Evolutionary conservation across 371 early-diverging fungal genomes (phyloP).

Genomic region (Haplosporangium sp.): DNA sequence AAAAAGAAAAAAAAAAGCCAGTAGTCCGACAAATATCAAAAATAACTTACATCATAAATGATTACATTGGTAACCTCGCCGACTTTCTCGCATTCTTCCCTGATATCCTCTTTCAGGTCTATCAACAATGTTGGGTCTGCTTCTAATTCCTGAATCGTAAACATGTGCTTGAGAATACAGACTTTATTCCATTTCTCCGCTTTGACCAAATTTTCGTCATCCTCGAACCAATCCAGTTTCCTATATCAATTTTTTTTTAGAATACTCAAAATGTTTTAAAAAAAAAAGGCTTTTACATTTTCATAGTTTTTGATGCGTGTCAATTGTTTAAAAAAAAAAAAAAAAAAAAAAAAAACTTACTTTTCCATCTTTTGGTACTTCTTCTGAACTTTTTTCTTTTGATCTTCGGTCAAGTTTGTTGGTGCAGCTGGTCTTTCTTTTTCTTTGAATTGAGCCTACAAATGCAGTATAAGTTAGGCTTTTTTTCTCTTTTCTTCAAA

Average conservation of each 20-base stretch:
- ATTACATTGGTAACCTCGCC: conserved; percentile 94
- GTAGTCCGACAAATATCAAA: too few relatives aligned
- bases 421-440: conserved; percentile 55
- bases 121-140: conserved; percentile 87
- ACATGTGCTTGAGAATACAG: conserved; percentile 95
- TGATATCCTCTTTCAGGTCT: conserved; percentile 94
- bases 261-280: conserved; percentile 40
- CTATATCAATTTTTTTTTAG: conserved; percentile 56
- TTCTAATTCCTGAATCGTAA: conserved; percentile 89
- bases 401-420: conserved; percentile 56
- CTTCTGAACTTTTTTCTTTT: conserved; percentile 74
- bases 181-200: conserved; percentile 82
- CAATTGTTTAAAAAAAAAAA: too few relatives aligned
- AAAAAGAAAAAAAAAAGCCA: too few relatives aligned
- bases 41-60: conserved; percentile 80
- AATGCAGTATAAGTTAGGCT: too few relatives aligned
- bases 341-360: too few relatives aligned
- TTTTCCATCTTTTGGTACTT: conserved; percentile 82
- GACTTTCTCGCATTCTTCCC: conserved; percentile 91
- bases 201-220: conserved; percentile 79
- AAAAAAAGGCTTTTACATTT: background rate
- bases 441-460: conserved; percentile 75
- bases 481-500: conserved; percentile 68
- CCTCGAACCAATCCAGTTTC: conserved; percentile 90
- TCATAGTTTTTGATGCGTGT: background rate